Evolutionary conservation across 441 rosid genomes (phyloP).

Genomic region (Pelargonium myrrhifolium): DNA sequence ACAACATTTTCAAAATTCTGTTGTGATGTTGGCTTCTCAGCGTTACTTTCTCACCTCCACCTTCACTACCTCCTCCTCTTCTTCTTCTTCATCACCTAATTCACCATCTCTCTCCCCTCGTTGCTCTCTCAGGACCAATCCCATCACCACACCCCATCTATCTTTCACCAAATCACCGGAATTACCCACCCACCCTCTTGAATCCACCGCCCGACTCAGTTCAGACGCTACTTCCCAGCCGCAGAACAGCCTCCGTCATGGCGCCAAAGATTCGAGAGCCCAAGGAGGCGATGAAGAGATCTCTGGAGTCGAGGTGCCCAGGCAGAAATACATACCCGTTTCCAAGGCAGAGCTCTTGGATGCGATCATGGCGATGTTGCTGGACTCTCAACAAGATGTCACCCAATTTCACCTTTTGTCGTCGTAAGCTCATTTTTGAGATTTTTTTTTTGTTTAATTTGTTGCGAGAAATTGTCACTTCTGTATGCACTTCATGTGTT

Average conservation of each 20-base stretch:
- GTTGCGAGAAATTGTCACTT: background rate
- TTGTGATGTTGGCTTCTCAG: background rate
- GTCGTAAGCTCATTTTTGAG: conserved; percentile 41
- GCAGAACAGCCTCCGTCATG: too few species aligned
- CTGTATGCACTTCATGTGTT: background rate
- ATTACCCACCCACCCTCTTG: background rate
- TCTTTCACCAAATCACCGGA: background rate
- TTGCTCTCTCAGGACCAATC: background rate
- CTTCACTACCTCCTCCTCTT: background rate
- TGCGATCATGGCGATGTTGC: conserved; percentile 40
- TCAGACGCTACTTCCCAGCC: background rate
- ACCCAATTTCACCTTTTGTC: conserved; percentile 52
- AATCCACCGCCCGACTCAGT: background rate
- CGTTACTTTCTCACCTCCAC: background rate
- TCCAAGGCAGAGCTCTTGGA: conserved; percentile 70
- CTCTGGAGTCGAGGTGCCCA: conserved; percentile 32
- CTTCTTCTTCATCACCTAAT: background rate
- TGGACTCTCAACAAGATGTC: conserved; percentile 46
- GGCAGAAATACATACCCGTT: conserved; percentile 68
- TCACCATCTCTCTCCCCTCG: conserved; percentile 1
- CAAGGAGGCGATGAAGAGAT: background rate
- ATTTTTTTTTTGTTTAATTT: background rate
- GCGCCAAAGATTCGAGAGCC: background rate
- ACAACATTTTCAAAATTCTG: background rate
- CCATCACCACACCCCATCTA: background rate